A percentile compares a stretch with the other conserved stretches of the same genome.
These are phyloP conservation scores for Graphium sp. DNA, from an alignment of 2,329 filamentous ascomycete species.

Conservation along the genomic window DNA sequence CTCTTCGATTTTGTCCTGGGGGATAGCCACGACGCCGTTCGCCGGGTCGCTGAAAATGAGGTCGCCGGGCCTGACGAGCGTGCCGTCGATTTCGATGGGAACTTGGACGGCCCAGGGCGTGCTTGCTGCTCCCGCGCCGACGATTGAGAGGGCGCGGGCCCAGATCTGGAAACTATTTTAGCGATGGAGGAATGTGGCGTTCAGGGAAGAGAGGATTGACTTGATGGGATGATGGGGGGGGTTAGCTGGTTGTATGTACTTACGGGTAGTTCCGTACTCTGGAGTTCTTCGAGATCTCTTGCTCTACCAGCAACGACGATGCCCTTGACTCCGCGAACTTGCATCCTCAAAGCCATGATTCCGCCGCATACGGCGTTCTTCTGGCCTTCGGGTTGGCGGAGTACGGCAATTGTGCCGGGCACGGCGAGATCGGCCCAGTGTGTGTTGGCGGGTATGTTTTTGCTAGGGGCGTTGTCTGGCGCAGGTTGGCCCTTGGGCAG, in stretches of 20 bases:
- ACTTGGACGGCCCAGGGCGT: conserved; percentile 36
- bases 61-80: conserved; percentile 36
- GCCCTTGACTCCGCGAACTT: conserved; percentile 38
- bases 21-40: conserved; percentile 57
- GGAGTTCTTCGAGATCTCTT: conserved; percentile 46
- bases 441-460: conserved; percentile 37
- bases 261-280: conserved; percentile 36
- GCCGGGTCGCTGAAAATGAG: conserved; percentile 51
- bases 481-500: conserved; percentile 30
- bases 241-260: conserved; percentile 12
- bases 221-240: neutral
- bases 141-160: conserved; percentile 36
- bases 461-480: conserved; percentile 10
- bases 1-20: conserved; percentile 37
- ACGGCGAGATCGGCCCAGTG: conserved; percentile 55
- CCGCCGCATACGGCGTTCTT: conserved; percentile 59
- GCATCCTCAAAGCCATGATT: conserved; percentile 58
- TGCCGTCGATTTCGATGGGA: conserved; percentile 23
- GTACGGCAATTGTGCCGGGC: conserved; percentile 43
- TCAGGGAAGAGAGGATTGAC: neutral
- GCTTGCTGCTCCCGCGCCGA: conserved; percentile 38
- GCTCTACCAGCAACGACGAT: conserved; percentile 53
- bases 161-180: conserved; percentile 24
- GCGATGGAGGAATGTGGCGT: too few relatives aligned
- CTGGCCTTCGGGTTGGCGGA: conserved; percentile 48